Evolutionary conservation across 441 rosid species (phyloP), one percentile per base, ranked within the genome.

Genomic region (Iberis amara): DNA sequence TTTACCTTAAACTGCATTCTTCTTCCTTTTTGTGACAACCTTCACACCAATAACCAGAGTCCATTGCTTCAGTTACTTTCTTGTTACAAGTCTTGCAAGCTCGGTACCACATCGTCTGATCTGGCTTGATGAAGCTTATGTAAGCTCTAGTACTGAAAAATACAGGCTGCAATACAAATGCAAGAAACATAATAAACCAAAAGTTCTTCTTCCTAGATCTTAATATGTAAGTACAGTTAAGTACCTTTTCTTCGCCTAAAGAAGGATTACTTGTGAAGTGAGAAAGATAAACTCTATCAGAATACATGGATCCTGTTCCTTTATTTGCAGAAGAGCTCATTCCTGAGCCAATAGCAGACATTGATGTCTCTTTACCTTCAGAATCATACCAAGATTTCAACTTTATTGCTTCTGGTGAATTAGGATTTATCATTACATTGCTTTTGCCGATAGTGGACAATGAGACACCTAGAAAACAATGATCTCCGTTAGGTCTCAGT

Each of bases 21-120:
- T 73, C 71, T 37, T 83, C 90, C 64, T 69, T 89, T 73, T 79
- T 83, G 73, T 89, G 95, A 76, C 97, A 89, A 36, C 86, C 90
- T 69, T 86, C 95, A 49, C 97, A 89, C 95, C 92, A 89, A 26
- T 80, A 86, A 10, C 97, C 95, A 59, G 90, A 82, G 44, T 78
- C 90, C 49, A 86, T 14, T 7, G 81, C 81, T 62, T 83, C 95
- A 11, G 86, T 89, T 36, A 89, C 95, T 59, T 86, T 89, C 76
- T 82, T 89, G 69, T 86, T 81, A 71, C 97, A 89, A 11, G 85
- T 77, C 69, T 89, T 89, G 76, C 95, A 89, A 52, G 90, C 97
- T 8, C 81, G 78, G 66, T 89, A 89, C 95, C 95, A 89, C 97
- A 89, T 89, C 11, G 82, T 67, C 66, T 89, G 94, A 33, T 86